A percentile compares a stretch with the other conserved stretches of the same genome.
phyloP scores from a whole-genome alignment of 805 yeast genomes.

The Pichia membranifaciens region DNA sequence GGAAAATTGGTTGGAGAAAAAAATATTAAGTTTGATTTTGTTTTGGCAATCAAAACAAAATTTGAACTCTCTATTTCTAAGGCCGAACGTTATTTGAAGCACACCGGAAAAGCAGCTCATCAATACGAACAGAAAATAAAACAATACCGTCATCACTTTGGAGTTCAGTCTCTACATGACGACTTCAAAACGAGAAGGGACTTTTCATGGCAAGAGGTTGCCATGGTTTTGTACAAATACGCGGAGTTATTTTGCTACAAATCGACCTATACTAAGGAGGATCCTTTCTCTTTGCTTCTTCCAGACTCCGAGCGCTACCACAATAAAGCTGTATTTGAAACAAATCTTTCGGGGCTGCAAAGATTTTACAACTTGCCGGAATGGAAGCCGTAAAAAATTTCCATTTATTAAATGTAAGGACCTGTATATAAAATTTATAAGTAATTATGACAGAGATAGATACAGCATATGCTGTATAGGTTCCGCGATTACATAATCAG shows the following conservation, averaged over 20 bases:
- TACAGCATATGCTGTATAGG: no score
- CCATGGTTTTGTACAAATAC: constrained; percentile 19
- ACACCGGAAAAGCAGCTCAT: not conserved
- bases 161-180: constrained; percentile 16
- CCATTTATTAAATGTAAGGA: no score
- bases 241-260: constrained; percentile 21
- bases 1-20: constrained; percentile 12
- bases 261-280: constrained; percentile 17
- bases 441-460: no score
- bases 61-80: constrained; percentile 20
- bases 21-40: constrained; percentile 13
- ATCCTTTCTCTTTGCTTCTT: constrained; percentile 1
- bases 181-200: constrained; percentile 5
- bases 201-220: constrained; percentile 17
- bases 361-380: constrained; percentile 10
- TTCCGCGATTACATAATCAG: no score
- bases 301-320: constrained; percentile 4
- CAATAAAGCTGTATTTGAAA: constrained; percentile 2
- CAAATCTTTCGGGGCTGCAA: constrained; percentile 1
- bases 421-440: not conserved
- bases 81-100: constrained; percentile 18
- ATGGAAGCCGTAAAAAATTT: constrained; percentile 4
- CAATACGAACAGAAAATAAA: constrained; percentile 9
- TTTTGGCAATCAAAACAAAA: constrained; percentile 17
- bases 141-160: constrained; percentile 17